Percentiles rank a stretch among this genome's conserved stretches.
Evolutionary conservation across 306 rosid species (phyloP).

Genomic region (barrel medic (Medicago truncatula)): DNA sequence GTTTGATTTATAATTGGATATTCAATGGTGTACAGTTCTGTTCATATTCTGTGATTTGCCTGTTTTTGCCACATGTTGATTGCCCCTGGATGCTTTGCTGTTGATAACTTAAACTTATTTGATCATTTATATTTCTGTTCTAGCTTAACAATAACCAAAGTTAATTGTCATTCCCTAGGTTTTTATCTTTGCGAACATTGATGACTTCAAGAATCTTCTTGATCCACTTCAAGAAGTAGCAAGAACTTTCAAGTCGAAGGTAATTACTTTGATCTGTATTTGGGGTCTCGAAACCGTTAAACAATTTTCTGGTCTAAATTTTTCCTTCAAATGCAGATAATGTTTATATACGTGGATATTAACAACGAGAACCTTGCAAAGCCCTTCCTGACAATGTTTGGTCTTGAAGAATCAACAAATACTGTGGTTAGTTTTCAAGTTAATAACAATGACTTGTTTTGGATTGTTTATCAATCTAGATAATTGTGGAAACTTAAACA

Average conservation of each 20-base stretch:
- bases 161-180: constrained; percentile 59
- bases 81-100: not conserved
- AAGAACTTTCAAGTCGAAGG: constrained; percentile 84
- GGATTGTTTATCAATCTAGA: constrained; percentile 10
- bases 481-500: constrained; percentile 25
- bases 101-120: constrained; percentile 24
- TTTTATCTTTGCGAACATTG: constrained; percentile 64
- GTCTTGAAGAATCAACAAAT: constrained; percentile 81
- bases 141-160: constrained; percentile 11
- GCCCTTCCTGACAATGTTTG: constrained; percentile 82
- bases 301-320: constrained; percentile 34
- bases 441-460: constrained; percentile 32
- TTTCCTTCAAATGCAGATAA: constrained; percentile 60
- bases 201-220: constrained; percentile 62
- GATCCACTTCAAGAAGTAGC: constrained; percentile 78
- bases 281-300: constrained; percentile 32
- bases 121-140: constrained; percentile 27
- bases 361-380: constrained; percentile 88
- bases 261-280: constrained; percentile 44
- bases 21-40: constrained; percentile 24
- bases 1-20: constrained; percentile 29
- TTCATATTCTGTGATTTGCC: not conserved
- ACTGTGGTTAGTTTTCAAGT: constrained; percentile 67
- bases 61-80: not conserved
- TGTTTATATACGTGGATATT: constrained; percentile 73